These are phyloP conservation scores for Mucor irregularis DNA, from an alignment of 371 early-diverging fungal genomes.

Conservation along the genomic window DNA sequence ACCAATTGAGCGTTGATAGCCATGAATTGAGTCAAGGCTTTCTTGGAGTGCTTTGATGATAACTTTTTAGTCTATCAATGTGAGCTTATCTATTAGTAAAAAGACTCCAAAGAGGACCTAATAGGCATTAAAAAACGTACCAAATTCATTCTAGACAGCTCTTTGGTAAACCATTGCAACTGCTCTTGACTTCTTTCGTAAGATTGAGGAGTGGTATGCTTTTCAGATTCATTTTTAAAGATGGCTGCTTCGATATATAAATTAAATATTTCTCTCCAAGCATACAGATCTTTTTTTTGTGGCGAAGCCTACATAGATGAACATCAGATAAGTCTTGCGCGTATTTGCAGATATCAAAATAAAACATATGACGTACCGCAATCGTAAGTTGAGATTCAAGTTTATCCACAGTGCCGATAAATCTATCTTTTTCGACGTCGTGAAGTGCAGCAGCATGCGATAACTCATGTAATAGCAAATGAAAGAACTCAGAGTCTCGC, in stretches of 20 bases:
- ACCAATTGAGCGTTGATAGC: constrained; percentile 72
- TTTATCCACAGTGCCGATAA: constrained; percentile 38
- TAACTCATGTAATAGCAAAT: constrained; percentile 49
- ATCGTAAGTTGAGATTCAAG: constrained; percentile 41
- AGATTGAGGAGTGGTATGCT: constrained; percentile 18
- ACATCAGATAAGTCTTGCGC: neutral
- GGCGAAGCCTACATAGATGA: constrained; percentile 15
- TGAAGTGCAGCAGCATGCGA: constrained; percentile 48
- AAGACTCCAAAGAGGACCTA: neutral
- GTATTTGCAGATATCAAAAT: too few species aligned
- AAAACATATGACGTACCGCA: constrained; percentile 30
- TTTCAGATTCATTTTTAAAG: constrained; percentile 55
- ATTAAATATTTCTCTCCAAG: constrained; percentile 73
- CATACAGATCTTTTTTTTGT: constrained; percentile 43
- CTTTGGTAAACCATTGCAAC: constrained; percentile 49
- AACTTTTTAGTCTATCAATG: constrained; percentile 24
- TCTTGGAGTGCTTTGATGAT: constrained; percentile 35
- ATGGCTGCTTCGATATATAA: constrained; percentile 67
- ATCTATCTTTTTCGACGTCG: constrained; percentile 37
- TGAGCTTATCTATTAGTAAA: neutral
- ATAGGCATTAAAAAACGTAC: too few species aligned
- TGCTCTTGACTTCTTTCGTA: constrained; percentile 47
- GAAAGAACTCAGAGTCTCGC: constrained; percentile 61
- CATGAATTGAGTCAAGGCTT: constrained; percentile 54
- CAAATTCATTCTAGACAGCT: constrained; percentile 43